Evolutionary conservation across 805 yeast species (phyloP).

Genomic region (Candida tibetensis): DNA sequence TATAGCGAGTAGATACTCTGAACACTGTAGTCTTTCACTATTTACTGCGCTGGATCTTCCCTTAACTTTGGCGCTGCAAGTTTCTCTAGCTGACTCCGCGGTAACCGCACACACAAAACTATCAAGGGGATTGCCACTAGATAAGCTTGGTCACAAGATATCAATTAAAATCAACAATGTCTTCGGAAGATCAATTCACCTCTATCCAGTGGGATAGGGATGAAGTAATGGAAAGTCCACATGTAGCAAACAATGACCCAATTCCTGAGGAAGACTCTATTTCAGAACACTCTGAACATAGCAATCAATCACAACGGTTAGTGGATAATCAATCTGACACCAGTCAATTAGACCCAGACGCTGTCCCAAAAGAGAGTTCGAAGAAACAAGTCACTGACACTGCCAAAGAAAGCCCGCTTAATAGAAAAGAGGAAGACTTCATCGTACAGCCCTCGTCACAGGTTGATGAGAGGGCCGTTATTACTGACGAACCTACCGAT

Average conservation of each 20-base stretch:
- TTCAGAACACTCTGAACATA: background rate
- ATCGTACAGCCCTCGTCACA: background rate
- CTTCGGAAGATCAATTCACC: conserved; percentile 49
- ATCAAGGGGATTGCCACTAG: background rate
- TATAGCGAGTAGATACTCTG: no score
- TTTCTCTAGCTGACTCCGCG: no score
- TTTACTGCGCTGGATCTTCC: no score
- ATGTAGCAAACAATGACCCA: background rate
- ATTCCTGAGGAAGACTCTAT: background rate
- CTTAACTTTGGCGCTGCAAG: no score
- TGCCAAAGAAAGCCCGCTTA: background rate
- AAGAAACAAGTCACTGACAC: background rate
- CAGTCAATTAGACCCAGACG: background rate
- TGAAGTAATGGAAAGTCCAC: conserved; percentile 17
- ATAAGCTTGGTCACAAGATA: background rate
- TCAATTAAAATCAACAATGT: conserved; percentile 13
- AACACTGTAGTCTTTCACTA: no score
- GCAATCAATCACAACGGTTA: background rate
- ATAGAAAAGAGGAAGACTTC: background rate
- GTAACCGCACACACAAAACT: background rate
- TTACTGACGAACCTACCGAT: no score
- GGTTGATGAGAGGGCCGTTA: no score
- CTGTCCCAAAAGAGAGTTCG: background rate
- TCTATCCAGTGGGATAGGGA: conserved; percentile 59
- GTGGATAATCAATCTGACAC: background rate